Percentiles rank a stretch among this genome's conserved stretches.
Evolutionary conservation across 1,284 basidiomycete species (phyloP).

Genomic region (Rhodotorula glutinis): DNA sequence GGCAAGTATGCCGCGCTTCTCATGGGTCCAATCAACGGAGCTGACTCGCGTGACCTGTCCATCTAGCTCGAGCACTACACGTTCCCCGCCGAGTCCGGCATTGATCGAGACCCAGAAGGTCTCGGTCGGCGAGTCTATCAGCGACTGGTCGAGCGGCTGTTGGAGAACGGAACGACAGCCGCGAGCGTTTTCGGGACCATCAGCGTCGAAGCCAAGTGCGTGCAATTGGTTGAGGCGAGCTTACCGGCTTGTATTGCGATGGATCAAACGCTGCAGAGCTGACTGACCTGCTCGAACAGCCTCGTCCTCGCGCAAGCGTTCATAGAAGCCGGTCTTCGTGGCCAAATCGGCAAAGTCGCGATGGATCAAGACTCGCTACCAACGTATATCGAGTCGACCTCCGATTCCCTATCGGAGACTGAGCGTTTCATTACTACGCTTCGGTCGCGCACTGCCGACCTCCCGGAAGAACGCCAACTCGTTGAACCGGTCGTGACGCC

Average conservation of each 20-base stretch:
- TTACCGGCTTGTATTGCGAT: background rate
- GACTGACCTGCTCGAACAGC: constrained; percentile 51
- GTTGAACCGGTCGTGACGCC: constrained; percentile 77
- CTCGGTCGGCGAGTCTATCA: constrained; percentile 62
- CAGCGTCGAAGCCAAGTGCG: constrained; percentile 71
- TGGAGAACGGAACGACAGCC: constrained; percentile 69
- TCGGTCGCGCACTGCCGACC: constrained; percentile 49
- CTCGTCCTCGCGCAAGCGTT: constrained; percentile 70
- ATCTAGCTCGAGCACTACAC: constrained; percentile 38
- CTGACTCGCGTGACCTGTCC: constrained; percentile 57
- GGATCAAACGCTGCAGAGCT: too few relatives aligned
- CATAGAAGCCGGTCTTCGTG: constrained; percentile 66
- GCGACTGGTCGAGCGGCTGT: constrained; percentile 61
- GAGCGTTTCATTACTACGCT: constrained; percentile 60
- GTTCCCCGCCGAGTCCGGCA: constrained; percentile 69
- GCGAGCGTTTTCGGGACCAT: constrained; percentile 77
- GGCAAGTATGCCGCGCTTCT: too few relatives aligned
- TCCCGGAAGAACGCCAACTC: constrained; percentile 55
- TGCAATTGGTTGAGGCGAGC: background rate
- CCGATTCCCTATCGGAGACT: constrained; percentile 56
- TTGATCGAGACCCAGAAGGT: constrained; percentile 62
- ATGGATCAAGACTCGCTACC: constrained; percentile 28
- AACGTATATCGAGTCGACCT: constrained; percentile 60
- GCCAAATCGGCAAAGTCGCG: constrained; percentile 70
- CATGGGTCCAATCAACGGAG: too few relatives aligned